These are phyloP conservation scores for Erythrophleum fordii DNA, from an alignment of 306 rosid species.

Conservation along the genomic window DNA sequence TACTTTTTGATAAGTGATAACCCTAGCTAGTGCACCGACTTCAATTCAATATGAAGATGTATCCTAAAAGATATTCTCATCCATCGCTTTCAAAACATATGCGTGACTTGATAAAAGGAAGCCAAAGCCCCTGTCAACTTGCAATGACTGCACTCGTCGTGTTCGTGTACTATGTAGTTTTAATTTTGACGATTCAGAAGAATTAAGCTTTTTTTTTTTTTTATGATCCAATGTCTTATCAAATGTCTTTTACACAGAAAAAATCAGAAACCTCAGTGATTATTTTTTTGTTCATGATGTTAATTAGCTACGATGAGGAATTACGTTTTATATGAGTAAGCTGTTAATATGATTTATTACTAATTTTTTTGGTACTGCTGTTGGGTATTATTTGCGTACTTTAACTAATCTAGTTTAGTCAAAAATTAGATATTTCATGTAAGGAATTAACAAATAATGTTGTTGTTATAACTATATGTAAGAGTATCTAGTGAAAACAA, in stretches of 20 bases:
- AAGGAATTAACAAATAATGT: no score
- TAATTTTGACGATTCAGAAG: not conserved
- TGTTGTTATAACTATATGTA: not conserved
- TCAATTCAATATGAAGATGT: not conserved
- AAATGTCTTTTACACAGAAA: not conserved
- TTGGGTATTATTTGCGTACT: no score
- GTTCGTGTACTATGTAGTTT: not conserved
- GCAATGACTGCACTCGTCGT: not conserved
- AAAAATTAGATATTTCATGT: no score
- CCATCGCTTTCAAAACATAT: not conserved
- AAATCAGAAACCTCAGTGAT: not conserved
- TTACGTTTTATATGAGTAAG: no score
- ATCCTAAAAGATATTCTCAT: not conserved
- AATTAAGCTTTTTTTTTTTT: not conserved
- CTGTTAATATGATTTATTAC: no score
- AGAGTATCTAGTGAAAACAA: not conserved
- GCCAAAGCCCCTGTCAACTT: not conserved
- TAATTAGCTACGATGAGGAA: no score
- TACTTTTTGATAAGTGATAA: not conserved
- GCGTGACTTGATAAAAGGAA: not conserved
- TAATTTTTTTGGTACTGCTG: no score
- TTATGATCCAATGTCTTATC: not conserved
- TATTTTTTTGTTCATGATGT: not conserved
- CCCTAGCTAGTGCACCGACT: not conserved
- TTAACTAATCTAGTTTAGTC: no score